Evolutionary conservation across 495 filamentous ascomycete species (phyloP).

Genomic region (Coniosporium apollinis): DNA sequence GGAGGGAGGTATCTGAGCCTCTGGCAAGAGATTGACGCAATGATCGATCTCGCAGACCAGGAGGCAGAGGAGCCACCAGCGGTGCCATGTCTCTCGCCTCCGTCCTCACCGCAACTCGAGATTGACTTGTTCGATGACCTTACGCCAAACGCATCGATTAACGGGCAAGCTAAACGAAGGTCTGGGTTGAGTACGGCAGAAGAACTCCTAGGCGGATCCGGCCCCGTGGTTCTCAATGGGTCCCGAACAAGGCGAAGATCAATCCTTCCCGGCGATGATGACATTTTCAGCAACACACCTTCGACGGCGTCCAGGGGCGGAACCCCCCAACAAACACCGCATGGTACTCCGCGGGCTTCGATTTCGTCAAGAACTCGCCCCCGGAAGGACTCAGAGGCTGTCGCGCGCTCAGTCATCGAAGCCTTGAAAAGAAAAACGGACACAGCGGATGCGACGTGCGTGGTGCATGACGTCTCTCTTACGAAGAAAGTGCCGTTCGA

Average conservation of each 20-base stretch:
- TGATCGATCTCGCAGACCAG: slow-evolving; percentile 29
- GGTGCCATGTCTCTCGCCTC: slow-evolving; percentile 16
- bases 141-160: slow-evolving; percentile 11
- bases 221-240: not conserved
- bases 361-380: slow-evolving; percentile 14
- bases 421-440: slow-evolving; percentile 55
- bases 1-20: slow-evolving; percentile 13
- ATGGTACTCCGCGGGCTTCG: slow-evolving; percentile 14
- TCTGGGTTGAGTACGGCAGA: slow-evolving; percentile 9
- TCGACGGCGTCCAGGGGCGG: too few relatives aligned
- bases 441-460: slow-evolving; percentile 30
- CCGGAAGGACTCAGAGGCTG: slow-evolving; percentile 37
- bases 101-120: slow-evolving; percentile 24
- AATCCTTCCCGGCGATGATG: not conserved
- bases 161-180: slow-evolving; percentile 8
- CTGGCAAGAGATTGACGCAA: slow-evolving; percentile 27
- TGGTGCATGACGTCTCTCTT: slow-evolving; percentile 28
- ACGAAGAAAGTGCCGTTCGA: slow-evolving; percentile 79
- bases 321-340: not conserved
- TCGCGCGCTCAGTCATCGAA: slow-evolving; percentile 67
- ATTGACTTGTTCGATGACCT: slow-evolving; percentile 21
- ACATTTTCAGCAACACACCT: not conserved
- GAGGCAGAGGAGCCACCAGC: slow-evolving; percentile 20
- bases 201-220: too few relatives aligned
- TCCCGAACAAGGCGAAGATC: slow-evolving; percentile 11